Evolutionary conservation across 1,139 yeast genomes (phyloP).

Genomic region (Pichia sp.): DNA sequence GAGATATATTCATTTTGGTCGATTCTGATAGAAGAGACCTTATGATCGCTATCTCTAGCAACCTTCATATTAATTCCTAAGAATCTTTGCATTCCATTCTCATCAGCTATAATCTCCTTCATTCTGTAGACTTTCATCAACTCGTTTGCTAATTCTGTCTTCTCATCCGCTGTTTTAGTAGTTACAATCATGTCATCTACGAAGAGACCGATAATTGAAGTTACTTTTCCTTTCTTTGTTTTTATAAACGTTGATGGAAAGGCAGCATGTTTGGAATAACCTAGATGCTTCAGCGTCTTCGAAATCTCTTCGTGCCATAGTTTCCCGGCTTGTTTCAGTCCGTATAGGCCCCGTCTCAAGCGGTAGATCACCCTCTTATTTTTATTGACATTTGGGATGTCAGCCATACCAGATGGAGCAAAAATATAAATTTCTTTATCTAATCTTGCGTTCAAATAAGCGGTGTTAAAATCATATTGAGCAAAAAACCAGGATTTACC

Average conservation of each 20-base stretch:
- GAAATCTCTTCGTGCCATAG: background rate
- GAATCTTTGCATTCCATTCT: background rate
- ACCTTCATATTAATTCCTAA: background rate
- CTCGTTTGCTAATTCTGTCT: background rate
- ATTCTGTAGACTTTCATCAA: background rate
- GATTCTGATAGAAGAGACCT: background rate
- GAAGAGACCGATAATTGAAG: background rate
- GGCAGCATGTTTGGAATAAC: background rate
- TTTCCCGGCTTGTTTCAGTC: background rate
- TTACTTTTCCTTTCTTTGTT: background rate
- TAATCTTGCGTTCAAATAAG: no score
- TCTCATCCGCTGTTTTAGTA: background rate
- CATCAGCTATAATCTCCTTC: no score
- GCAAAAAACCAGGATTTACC: no score
- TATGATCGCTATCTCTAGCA: background rate
- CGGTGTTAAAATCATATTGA: no score
- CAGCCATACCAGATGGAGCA: no score
- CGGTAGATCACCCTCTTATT: constrained; percentile 1
- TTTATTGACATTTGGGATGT: no score
- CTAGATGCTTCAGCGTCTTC: background rate
- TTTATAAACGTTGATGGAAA: background rate
- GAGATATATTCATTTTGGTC: background rate
- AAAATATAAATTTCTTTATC: no score
- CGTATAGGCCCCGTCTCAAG: background rate
- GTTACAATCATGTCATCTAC: background rate